Evolutionary conservation across 163 green algal species (phyloP), one percentile per base, ranked within the genome.

Genomic region (Prototheca wickerhamii): DNA sequence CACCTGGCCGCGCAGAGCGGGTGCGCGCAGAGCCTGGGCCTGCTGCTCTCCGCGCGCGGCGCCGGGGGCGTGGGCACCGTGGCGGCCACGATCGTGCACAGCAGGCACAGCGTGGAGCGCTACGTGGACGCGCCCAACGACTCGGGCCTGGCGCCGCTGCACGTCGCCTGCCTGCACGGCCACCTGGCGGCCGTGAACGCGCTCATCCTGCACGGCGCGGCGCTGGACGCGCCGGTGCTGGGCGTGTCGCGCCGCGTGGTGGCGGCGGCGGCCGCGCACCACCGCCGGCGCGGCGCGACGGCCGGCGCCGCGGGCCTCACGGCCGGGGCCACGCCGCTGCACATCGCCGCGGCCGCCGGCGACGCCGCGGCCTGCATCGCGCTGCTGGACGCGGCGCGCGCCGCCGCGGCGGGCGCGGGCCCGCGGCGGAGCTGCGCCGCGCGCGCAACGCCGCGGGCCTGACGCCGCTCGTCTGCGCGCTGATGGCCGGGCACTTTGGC

Each of bases 301-400:
- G 28, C 29, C 23, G 53, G 8, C 23, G 53, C 23, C 0, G 15
- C 15, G 15, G 29, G 33, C 8, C 81, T 25, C 33, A 46, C 68
- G 37, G 73, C 88, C 65, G 84, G 78, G 8, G 70, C 70, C 33
- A 91, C 83, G 15, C 51, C 84, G 23, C 68, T 91, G 63, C 84
- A 91, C 64, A 49, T 86, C 28, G 84, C 84, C 1, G 76, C 81
- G 1, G 64, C 57, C 25, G 61, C 67, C 29, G 83, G 84, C 2
- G 68, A 87, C 46, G 43, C 68, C 17, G 57, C 64, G 30, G 69
- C 73, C 28, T 60, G 53, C 53, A 4, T 60, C 10, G 29, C 30
- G 15, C 15, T 60, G 29, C 53, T 60, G 29, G 53, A 60, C 5
- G 53, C 30, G 6, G n/a, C n/a, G 21, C 7, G 46, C 53, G 53